Conservation (phyloP, 257 asterid species). For the Primulina eburnea region DNA sequence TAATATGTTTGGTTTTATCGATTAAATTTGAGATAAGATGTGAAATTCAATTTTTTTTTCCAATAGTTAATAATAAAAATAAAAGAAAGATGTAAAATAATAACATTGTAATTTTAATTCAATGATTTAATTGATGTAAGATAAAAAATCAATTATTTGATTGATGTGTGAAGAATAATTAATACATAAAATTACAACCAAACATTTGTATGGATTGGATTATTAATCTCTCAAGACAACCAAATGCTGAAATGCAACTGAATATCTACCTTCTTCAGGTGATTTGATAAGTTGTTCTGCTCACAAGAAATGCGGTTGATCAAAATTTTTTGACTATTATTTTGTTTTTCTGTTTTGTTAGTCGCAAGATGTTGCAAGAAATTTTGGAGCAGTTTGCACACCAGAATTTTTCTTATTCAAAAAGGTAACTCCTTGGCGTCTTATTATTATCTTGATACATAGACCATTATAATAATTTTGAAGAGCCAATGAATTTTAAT, state of each 20-base stretch:
- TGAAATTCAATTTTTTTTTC: no score
- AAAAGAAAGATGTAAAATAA: no score
- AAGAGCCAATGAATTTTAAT: conserved; percentile 7
- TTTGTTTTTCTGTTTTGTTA: conserved; percentile 25
- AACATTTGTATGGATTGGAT: no score
- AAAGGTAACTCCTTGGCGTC: conserved; percentile 49
- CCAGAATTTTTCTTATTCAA: conserved; percentile 90
- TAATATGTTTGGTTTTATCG: no score
- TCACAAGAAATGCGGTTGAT: neutral
- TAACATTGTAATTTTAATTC: no score
- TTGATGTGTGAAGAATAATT: no score
- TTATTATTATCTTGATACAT: neutral
- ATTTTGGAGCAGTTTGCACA: conserved; percentile 89
- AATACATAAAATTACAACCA: no score
- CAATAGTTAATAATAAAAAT: no score
- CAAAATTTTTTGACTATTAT: conserved; percentile 18
- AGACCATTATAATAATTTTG: neutral
- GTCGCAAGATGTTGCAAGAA: conserved; percentile 87
- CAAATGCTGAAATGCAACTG: neutral
- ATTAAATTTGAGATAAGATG: no score
- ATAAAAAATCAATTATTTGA: no score
- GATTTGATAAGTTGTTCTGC: neutral
- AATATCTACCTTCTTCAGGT: conserved; percentile 7
- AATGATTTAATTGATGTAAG: no score
- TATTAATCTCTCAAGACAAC: no score